Evolutionary conservation across 1,139 yeast species (phyloP).

Genomic region (Hanseniaspora gamundiae): DNA sequence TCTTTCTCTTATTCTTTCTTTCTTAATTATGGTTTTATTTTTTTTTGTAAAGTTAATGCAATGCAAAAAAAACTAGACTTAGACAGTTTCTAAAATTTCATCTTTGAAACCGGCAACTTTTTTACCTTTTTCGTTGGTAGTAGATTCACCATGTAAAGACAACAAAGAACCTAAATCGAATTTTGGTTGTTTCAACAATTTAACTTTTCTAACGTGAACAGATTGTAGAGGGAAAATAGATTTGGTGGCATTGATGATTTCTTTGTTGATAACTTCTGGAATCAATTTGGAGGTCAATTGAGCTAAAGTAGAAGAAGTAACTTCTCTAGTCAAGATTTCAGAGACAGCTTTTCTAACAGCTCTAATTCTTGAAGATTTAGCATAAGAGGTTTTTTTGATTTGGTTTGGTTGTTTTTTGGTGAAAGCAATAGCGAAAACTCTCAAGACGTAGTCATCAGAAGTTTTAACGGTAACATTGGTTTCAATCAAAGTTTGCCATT

Average conservation of each 20-base stretch:
- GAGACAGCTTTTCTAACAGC: conserved; percentile 77
- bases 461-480: conserved; percentile 88
- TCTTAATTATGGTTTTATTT: not conserved
- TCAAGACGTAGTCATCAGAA: conserved; percentile 78
- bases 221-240: conserved; percentile 82
- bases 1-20: conserved; percentile 5
- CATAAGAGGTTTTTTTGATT: conserved; percentile 83
- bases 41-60: not conserved
- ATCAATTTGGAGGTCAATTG: conserved; percentile 81
- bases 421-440: conserved; percentile 85
- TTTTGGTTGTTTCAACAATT: conserved; percentile 84
- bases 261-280: conserved; percentile 87
- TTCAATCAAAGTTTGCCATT: conserved; percentile 89
- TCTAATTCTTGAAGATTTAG: conserved; percentile 83
- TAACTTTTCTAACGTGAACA: conserved; percentile 86
- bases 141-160: conserved; percentile 84
- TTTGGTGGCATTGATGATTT: conserved; percentile 77
- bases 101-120: conserved; percentile 85
- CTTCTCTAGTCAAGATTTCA: conserved; percentile 80
- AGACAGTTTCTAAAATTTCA: conserved; percentile 77
- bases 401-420: conserved; percentile 86
- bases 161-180: conserved; percentile 80
- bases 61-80: conserved; percentile 21
- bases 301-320: conserved; percentile 70
- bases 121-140: conserved; percentile 80